Percentiles rank a stretch among this genome's conserved stretches.
phyloP scores from a whole-genome alignment of 768 basidiomycete genomes.

The Leccinum aurantiacum region DNA sequence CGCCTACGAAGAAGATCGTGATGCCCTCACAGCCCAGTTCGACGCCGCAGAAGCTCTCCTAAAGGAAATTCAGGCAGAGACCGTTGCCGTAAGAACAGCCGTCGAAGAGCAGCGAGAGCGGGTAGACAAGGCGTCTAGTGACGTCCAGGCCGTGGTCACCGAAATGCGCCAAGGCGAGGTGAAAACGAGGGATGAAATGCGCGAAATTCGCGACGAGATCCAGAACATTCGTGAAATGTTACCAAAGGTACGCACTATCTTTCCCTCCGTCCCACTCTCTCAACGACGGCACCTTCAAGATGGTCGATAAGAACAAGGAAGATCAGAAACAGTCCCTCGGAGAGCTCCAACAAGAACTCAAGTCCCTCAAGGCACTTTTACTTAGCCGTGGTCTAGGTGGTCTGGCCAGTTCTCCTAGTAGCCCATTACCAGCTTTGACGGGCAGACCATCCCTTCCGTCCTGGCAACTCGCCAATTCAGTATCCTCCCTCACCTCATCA shows the following conservation, averaged over 20 bases:
- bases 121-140: conserved; percentile 68
- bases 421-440: conserved; percentile 49
- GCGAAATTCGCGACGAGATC: conserved; percentile 89
- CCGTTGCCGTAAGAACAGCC: conserved; percentile 64
- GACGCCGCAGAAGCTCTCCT: conserved; percentile 83
- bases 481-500: conserved; percentile 24
- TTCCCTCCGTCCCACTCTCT: background rate
- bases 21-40: conserved; percentile 84
- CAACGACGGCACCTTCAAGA: conserved; percentile 44
- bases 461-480: conserved; percentile 74
- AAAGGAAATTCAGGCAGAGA: conserved; percentile 77
- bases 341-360: conserved; percentile 92
- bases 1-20: conserved; percentile 86
- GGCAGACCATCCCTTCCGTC: conserved; percentile 79
- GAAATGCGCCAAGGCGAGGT: conserved; percentile 79
- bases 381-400: conserved; percentile 65
- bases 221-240: conserved; percentile 88
- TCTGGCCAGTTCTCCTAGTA: conserved; percentile 46
- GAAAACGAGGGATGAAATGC: conserved; percentile 83
- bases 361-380: conserved; percentile 88
- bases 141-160: conserved; percentile 68
- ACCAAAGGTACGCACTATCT: conserved; percentile 66
- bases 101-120: conserved; percentile 75
- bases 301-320: conserved; percentile 93
- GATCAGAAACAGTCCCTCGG: conserved; percentile 76